Evolutionary conservation across 495 filamentous ascomycete genomes (phyloP), one percentile per base, ranked within the genome.

Genomic region (Paragyromitra xinjiangensis): DNA sequence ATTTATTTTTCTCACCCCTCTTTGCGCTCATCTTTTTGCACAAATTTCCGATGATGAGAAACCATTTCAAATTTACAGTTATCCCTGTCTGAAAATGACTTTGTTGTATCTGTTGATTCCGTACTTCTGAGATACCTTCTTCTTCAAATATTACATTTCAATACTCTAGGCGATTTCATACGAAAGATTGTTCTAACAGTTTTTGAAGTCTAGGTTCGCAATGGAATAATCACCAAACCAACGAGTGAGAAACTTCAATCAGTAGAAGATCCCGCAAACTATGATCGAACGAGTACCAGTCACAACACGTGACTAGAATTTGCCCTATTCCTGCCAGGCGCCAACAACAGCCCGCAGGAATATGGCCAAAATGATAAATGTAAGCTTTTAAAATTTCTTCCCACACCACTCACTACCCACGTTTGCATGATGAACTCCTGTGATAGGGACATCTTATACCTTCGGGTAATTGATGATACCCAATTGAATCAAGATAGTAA

Each of bases 381-480:
- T 71, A 9, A 53, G 42, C 24, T 40, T 71, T 50, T 48, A 7
- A 37, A 14, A 12, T 40, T 29, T 19, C 29, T n/a, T 22, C 26
- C 24, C 8, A 14, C 56, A 1, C 29, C 37, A 56, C 42, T 19
- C 44, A 6, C 56, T 19, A 0, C 50, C 66, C 55, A 56, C 56
- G 40, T 71, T 68, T 55, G 19, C 42, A 29, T 77, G 74, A 77
- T 77, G 74, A 77, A 77, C 59, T 73, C 69, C 74, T 72, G 58
- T 77, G 74, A 77, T 77, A 77, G 74, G 74, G 74, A 77, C 74
- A 77, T 73, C 74, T 65, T 77, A 77, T 72, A 58, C 61, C 50
- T 29, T 39, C 34, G 64, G 69, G 68, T 59, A 66, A 8, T 48
- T 77, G 74, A 73, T 77, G 74, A 77, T 73, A 65, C 69, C 70